Evolutionary conservation across 805 yeast species (phyloP), one percentile per base, ranked within the genome.

Genomic region (Candida jianshihensis): DNA sequence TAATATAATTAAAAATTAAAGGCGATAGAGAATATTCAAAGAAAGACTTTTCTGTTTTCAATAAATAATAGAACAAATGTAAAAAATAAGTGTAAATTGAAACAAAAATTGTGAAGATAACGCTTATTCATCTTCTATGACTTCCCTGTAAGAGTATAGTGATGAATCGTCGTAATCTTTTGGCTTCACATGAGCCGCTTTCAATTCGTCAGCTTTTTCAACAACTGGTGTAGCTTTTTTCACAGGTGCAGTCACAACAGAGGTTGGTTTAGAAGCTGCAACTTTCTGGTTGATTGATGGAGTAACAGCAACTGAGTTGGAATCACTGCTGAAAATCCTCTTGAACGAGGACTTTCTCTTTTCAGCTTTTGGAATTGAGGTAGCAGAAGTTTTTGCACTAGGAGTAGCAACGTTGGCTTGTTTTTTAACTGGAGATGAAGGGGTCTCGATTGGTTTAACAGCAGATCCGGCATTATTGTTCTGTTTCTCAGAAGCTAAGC

Each of bases 111-210:
- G 15, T 6, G 16, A 5, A 6, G 6, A 26, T 26, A 14, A 8
- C 12, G 13, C 44, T 25, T 41, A 42, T 35, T 47, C 52, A 22
- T 37, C 35, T 14, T 44, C 47, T 20, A 49, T 43, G 26, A 35
- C 51, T 34, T 46, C 54, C 34, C 54, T 46, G 35, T 41, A 39
- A 2, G 54, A 48, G 37, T 43, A 49, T 17, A 49, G 16, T 3
- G 49, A 44, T 25, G 34, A 40, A 26, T 30, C 34, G 27, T 44
- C 48, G 12, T 31, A 20, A 25, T 35, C 39, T 17, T 29, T 30
- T 25, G 25, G n/a, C 13, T 30, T 30, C n/a, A 8, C 25, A 19
- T 2, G n/a, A 5, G n/a, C 30, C 7, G 19, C 33, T 16, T 19
- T 14, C 5, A 28, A 9, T 5, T 20, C n/a, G 9, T n/a, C 19